These are phyloP conservation scores for Arachnopeziza araneosa DNA, from an alignment of 2,329 filamentous ascomycete genomes.

Conservation along the genomic window DNA sequence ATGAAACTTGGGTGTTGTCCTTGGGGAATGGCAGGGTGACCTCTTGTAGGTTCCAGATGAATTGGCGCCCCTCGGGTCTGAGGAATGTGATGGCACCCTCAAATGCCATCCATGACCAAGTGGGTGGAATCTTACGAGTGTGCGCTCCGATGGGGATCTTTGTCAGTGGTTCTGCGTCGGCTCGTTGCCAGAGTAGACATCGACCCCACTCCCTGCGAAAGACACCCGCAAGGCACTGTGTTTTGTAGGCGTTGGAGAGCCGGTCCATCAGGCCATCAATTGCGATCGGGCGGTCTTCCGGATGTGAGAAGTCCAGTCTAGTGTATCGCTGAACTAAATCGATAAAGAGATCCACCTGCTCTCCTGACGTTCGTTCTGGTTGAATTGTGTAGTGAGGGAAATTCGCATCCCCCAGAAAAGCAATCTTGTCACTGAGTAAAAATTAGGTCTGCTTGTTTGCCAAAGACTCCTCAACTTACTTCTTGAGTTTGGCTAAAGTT, in stretches of 20 bases:
- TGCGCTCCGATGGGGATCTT: neutral
- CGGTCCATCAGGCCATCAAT: neutral
- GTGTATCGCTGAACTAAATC: constrained; percentile 30
- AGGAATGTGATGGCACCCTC: constrained; percentile 23
- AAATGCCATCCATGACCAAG: constrained; percentile 35
- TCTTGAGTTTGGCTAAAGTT: constrained; percentile 29
- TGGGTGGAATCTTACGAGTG: constrained; percentile 17
- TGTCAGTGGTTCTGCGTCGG: neutral
- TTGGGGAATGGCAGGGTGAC: too few relatives aligned
- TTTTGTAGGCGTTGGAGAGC: constrained; percentile 7
- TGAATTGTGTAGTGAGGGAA: constrained; percentile 16
- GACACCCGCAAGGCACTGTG: constrained; percentile 29
- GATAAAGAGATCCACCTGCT: constrained; percentile 13
- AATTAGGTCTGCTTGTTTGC: neutral
- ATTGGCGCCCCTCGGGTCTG: neutral
- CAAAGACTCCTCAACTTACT: constrained; percentile 18
- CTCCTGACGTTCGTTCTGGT: neutral
- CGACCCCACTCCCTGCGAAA: constrained; percentile 22
- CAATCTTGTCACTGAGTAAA: constrained; percentile 1
- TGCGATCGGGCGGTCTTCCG: constrained; percentile 13
- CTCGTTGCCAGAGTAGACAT: neutral
- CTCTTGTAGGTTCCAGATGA: neutral
- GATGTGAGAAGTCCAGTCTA: constrained; percentile 19
- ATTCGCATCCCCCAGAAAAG: constrained; percentile 27
- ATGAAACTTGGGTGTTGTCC: too few relatives aligned